Evolutionary conservation across 2,329 filamentous ascomycete species (phyloP), one percentile per base, ranked within the genome.

Genomic region (Colletotrichum sp.): DNA sequence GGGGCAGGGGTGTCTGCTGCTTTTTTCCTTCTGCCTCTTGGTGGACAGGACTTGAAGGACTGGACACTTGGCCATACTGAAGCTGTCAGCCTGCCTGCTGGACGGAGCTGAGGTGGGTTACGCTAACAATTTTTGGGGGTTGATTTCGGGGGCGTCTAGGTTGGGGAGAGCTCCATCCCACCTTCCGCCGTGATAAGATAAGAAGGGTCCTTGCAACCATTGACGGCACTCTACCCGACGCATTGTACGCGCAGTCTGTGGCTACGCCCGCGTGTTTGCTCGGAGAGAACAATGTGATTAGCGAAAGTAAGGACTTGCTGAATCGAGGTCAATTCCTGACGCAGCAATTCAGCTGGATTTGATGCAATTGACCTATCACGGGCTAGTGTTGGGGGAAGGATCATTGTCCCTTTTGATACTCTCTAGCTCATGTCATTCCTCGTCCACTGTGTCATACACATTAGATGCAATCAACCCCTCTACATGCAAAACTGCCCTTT

Each of bases 61-160:
- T 74, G 64, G 70, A 76, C 74, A 76, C 70, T 76, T 76, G 74
- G 74, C 70, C 70, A 76, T 30, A 76, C 24, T 60, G 34, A 60
- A 52, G 55, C 55, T 52, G 55, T 15, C 63, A n/a, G 34, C 44
- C 44, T 52, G 63, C 63, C 34, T n/a, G 21, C 24, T 52, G 44
- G n/a, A 36, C 32, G 32, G 60, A 64, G 60, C 63, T 34, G 44
- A 39, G 39, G 52, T 68, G 39, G 12, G 59, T 16, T 66, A 49
- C 32, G 15, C 57, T 72, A 68, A 69, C 44, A 64, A 75, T 55
- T 62, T 28, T 39, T 49, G 26, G 30, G 36, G 66, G n/a, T 28
- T 6, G 30, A 28, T 52, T 28, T 62, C n/a, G 59, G 62, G 16
- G 62, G 32, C 24, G 21, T 60, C 62, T 55, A 55, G 28, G 57